Evolutionary conservation across 495 filamentous ascomycete species (phyloP).

Genomic region (Corynascus novoguineensis): DNA sequence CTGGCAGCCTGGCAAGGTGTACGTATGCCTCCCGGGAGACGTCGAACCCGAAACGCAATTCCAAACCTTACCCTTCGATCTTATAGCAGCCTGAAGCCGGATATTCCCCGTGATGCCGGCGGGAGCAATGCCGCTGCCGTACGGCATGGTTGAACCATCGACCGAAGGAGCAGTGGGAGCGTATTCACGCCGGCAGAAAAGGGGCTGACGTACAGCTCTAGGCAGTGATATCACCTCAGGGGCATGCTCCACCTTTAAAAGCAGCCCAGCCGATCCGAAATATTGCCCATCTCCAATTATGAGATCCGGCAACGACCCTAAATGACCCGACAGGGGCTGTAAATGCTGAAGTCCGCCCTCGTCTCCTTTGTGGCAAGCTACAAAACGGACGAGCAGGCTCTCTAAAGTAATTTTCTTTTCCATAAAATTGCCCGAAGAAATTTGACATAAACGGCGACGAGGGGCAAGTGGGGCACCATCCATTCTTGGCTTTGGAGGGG

Average conservation of each 20-base stretch:
- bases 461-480: conserved; percentile 28
- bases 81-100: conserved; percentile 10
- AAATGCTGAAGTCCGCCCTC: background rate
- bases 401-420: background rate
- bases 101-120: background rate
- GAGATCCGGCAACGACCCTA: background rate
- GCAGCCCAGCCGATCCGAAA: conserved; percentile 1
- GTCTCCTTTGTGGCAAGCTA: background rate
- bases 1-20: conserved; percentile 4
- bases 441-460: conserved; percentile 21
- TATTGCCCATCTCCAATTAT: conserved; percentile 6
- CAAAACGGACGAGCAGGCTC: background rate
- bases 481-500: conserved; percentile 24
- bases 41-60: background rate
- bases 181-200: background rate
- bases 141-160: background rate
- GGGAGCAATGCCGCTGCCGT: background rate
- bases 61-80: conserved; percentile 1
- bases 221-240: conserved; percentile 12
- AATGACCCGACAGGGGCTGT: no score
- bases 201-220: conserved; percentile 1
- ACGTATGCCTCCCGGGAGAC: conserved; percentile 12
- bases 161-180: background rate
- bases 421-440: background rate
- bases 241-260: background rate